Percentiles rank a stretch among this genome's conserved stretches.
These are phyloP conservation scores for Coemansia sp. DNA, from an alignment of 192 early-diverging fungal species.

Conservation along the genomic window DNA sequence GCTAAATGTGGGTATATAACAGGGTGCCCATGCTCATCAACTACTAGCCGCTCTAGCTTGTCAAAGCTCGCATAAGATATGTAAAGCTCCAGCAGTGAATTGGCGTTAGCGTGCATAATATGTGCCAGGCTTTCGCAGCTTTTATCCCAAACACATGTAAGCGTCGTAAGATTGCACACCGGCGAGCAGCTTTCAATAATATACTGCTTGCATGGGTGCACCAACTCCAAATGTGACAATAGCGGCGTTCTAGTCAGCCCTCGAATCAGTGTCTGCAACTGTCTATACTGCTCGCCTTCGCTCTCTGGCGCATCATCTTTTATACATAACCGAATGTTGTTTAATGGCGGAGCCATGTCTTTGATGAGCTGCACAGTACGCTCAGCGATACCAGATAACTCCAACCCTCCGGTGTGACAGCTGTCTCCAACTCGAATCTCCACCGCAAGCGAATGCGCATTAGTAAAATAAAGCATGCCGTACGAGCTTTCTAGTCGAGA, in stretches of 20 bases:
- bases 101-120: neutral
- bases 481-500: neutral
- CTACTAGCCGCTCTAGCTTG: conserved; percentile 3
- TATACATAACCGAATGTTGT: neutral
- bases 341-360: neutral
- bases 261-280: neutral
- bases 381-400: neutral
- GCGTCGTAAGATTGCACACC: neutral
- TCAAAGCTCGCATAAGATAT: conserved; percentile 1
- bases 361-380: neutral
- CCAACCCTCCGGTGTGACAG: neutral
- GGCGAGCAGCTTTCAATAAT: conserved; percentile 3
- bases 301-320: neutral
- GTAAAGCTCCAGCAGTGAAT: neutral
- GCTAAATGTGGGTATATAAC: conserved; percentile 1
- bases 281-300: neutral
- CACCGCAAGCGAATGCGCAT: conserved; percentile 3
- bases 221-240: neutral
- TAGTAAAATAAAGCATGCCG: neutral
- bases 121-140: neutral
- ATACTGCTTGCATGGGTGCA: neutral
- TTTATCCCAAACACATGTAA: neutral
- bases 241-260: neutral
- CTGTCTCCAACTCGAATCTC: neutral
- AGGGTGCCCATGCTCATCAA: conserved; percentile 4